Conservation (phyloP, 208 protist genomes). For the Leishmania major region DNA sequence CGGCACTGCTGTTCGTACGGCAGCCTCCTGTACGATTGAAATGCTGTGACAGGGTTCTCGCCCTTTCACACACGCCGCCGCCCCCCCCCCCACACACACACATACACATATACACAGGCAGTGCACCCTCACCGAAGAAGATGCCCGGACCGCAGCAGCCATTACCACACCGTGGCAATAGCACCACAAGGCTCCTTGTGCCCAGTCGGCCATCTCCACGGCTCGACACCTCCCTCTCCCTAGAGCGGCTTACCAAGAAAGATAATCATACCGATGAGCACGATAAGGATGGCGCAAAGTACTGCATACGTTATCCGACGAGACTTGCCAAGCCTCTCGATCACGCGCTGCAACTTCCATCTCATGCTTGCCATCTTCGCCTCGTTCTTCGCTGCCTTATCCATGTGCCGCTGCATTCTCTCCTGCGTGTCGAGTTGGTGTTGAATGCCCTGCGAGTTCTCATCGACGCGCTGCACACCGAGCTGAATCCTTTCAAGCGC, state of each 20-base stretch:
- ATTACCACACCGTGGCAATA: no score
- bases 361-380: slow-evolving; percentile 45
- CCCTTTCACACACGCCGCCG: neutral
- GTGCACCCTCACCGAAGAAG: no score
- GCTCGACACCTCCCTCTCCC: neutral
- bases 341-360: slow-evolving; percentile 38
- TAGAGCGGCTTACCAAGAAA: slow-evolving; percentile 46
- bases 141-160: no score
- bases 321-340: slow-evolving; percentile 54
- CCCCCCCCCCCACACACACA: neutral
- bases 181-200: no score
- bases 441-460: slow-evolving; percentile 58
- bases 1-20: neutral
- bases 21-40: neutral
- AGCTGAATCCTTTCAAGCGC: slow-evolving; percentile 61
- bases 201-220: neutral
- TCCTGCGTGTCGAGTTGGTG: slow-evolving; percentile 54
- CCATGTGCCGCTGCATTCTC: slow-evolving; percentile 33
- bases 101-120: neutral
- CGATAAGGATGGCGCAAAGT: slow-evolving; percentile 50
- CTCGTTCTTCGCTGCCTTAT: slow-evolving; percentile 52
- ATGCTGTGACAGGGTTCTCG: neutral
- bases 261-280: slow-evolving; percentile 59
- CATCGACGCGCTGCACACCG: slow-evolving; percentile 46
- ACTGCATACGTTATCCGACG: slow-evolving; percentile 50